Conservation (phyloP, 345 rosid genomes). For the Excoecaria agallocha region DNA sequence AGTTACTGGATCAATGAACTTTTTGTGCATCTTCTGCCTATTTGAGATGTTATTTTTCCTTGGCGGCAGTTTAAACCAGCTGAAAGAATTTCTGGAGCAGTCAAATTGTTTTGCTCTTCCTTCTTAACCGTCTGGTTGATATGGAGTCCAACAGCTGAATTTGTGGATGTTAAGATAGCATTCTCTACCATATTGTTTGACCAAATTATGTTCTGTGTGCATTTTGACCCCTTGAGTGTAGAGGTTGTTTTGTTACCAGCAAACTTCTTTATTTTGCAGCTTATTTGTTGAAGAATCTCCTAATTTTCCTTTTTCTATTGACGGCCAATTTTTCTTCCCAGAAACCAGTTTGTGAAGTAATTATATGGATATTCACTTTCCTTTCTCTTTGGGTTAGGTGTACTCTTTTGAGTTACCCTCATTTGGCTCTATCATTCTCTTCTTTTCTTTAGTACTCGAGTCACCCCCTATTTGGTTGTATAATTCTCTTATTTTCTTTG, state of each 20-base stretch:
- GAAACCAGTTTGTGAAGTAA: not conserved
- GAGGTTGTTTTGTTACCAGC: not conserved
- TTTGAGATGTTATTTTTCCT: not conserved
- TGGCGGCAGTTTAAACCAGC: not conserved
- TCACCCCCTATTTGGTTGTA: not conserved
- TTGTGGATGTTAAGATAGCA: not conserved
- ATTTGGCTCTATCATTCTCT: not conserved
- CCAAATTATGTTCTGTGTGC: constrained; percentile 11
- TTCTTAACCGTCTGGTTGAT: not conserved
- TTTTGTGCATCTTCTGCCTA: not conserved
- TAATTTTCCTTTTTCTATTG: not conserved
- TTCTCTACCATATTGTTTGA: not conserved
- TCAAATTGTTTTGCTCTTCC: not conserved
- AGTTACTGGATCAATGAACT: not conserved
- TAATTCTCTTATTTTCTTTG: not conserved
- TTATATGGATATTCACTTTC: not conserved
- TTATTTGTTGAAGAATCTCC: not conserved
- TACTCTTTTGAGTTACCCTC: not conserved
- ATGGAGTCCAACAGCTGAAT: not conserved
- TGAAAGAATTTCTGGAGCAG: not conserved
- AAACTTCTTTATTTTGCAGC: not conserved
- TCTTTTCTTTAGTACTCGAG: not conserved
- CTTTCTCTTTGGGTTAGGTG: not conserved
- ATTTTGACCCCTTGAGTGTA: not conserved
- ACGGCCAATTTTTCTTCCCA: not conserved